Evolutionary conservation across 257 asterid genomes (phyloP).

Genomic region (Scutellaria galericulata): DNA sequence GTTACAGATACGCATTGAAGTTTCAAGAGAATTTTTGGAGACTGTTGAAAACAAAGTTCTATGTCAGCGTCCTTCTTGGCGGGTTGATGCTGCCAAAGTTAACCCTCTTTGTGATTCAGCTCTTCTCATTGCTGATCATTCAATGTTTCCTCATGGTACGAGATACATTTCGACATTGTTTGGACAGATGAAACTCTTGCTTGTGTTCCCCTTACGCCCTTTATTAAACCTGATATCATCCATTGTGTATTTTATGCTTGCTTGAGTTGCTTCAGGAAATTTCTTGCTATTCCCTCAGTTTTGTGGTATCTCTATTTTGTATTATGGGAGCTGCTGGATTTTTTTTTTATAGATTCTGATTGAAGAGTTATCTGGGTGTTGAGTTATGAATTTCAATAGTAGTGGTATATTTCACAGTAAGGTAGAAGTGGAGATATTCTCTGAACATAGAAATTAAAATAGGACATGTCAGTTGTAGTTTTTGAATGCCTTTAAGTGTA

Average conservation of each 20-base stretch:
- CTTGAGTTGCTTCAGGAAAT: slow-evolving; percentile 27
- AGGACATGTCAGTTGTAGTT: slow-evolving; percentile 12
- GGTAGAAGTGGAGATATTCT: slow-evolving; percentile 8
- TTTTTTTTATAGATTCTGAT: neutral
- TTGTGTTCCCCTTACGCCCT: slow-evolving; percentile 12
- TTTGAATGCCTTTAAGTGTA: slow-evolving; percentile 1
- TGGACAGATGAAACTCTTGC: slow-evolving; percentile 8
- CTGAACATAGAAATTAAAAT: neutral
- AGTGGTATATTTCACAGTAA: neutral
- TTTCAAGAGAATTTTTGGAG: slow-evolving; percentile 84
- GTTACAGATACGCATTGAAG: slow-evolving; percentile 66
- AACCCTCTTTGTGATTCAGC: slow-evolving; percentile 72
- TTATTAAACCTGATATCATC: slow-evolving; percentile 2
- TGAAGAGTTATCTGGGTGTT: slow-evolving; percentile 4
- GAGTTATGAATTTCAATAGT: slow-evolving; percentile 4
- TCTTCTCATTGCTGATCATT: slow-evolving; percentile 86
- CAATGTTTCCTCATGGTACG: slow-evolving; percentile 82
- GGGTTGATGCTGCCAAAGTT: slow-evolving; percentile 85
- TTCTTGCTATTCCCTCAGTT: slow-evolving; percentile 15
- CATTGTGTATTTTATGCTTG: slow-evolving; percentile 21
- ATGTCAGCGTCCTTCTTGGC: slow-evolving; percentile 82
- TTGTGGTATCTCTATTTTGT: slow-evolving; percentile 25
- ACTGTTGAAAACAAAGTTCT: slow-evolving; percentile 77
- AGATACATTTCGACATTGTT: slow-evolving; percentile 26
- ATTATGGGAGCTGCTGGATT: slow-evolving; percentile 3